Conservation (phyloP, 306 rosid genomes). For the Pyrus communis region DNA sequence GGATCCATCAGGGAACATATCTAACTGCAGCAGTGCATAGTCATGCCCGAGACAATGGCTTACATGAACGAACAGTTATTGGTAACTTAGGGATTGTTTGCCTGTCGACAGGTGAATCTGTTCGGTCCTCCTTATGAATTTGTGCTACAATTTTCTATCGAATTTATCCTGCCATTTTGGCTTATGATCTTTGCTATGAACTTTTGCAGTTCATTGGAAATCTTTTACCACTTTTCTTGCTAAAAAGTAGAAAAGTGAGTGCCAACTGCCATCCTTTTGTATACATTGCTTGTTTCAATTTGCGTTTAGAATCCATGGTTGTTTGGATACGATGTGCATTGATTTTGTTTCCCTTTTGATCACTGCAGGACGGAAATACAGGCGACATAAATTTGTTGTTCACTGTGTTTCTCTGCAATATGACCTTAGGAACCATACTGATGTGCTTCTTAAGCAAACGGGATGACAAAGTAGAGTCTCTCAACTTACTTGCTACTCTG, state of each 20-base stretch:
- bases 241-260: constrained; percentile 55
- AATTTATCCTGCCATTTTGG: not conserved
- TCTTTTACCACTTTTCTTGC: constrained; percentile 63
- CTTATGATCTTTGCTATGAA: not conserved
- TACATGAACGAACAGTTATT: constrained; percentile 73
- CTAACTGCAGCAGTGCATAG: constrained; percentile 71
- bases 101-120: constrained; percentile 64
- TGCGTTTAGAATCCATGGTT: not conserved
- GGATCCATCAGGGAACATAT: constrained; percentile 74
- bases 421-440: constrained; percentile 63
- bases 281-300: not conserved
- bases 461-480: constrained; percentile 34
- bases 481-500: constrained; percentile 32
- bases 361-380: constrained; percentile 57
- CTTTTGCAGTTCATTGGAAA: constrained; percentile 79
- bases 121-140: constrained; percentile 7
- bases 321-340: not conserved
- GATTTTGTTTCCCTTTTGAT: constrained; percentile 7
- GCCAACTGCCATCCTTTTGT: not conserved
- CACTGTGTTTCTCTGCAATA: constrained; percentile 61
- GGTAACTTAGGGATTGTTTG: constrained; percentile 83
- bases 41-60: constrained; percentile 54
- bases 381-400: constrained; percentile 56
- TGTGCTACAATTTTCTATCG: constrained; percentile 2
- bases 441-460: constrained; percentile 67